Evolutionary conservation across 768 basidiomycete species (phyloP), one percentile per base, ranked within the genome.

Genomic region (Cystofilobasidium ferigula): DNA sequence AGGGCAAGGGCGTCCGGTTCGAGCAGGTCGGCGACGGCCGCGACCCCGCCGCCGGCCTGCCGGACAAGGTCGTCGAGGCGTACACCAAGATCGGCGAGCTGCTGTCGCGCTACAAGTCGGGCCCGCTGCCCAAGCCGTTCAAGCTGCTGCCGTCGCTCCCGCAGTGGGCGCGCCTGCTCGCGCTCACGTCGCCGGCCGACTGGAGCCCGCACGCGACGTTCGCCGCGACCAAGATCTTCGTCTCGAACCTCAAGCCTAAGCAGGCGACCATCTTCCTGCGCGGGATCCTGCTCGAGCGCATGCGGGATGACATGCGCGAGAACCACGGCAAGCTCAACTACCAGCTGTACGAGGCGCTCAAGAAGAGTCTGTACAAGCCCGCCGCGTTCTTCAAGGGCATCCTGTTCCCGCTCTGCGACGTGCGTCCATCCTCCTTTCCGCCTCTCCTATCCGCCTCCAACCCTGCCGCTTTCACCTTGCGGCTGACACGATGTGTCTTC

Each of bases 341-440:
- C 20, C 95, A 99, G 68, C 87, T 91, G 69, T 99, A 92, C 72
- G 88, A 93, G 75, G 85, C 86, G n/a, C 74, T 99, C 70, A 92
- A 90, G 76, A 85, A 89, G 71, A 83, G 89, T 6, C 77, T 98
- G 66, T 98, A 94, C 77, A 99, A 98, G 76, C 95, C 95, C 3
- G 88, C 87, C 4, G 94, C 95, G 0, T 97, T 98, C 76, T 98
- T 98, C 81, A 98, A 99, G 75, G 95, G 94, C 5, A 85, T 99
- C 64, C 81, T 99, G 42, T 97, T 99, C 76, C 95, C 95, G 0
- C 80, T 99, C 75, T 82, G 95, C 68, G 90, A 94, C 74, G 93
- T 92, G 72, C 70, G 86, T 72, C 18, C 20, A 13, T 6, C 16
- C 38, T 9, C 8, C 38, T 26, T 58, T 54, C 43, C 45, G 26